Evolutionary conservation across 1,139 yeast species (phyloP).

Genomic region (Insectozyma bohioensis): DNA sequence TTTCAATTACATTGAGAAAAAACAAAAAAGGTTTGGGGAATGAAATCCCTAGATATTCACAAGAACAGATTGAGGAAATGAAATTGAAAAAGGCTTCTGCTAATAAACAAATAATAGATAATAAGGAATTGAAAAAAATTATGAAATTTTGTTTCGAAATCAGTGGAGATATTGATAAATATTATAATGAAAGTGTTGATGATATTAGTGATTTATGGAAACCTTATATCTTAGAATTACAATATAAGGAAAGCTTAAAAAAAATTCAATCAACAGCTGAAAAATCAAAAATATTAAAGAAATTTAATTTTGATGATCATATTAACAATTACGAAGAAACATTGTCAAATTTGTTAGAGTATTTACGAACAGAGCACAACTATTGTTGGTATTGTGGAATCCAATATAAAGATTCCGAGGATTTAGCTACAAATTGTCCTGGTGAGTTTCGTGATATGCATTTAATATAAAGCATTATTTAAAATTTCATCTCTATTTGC

Average conservation of each 20-base stretch:
- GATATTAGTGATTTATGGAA: slow-evolving; percentile 26
- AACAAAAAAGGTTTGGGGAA: slow-evolving; percentile 15
- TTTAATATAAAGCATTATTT: slow-evolving; percentile 11
- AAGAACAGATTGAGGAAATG: slow-evolving; percentile 4
- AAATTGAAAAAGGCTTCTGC: slow-evolving; percentile 1
- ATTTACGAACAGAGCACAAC: slow-evolving; percentile 20
- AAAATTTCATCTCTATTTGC: slow-evolving; percentile 17
- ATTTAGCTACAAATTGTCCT: slow-evolving; percentile 21
- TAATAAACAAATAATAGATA: slow-evolving; percentile 2
- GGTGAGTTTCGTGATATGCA: slow-evolving; percentile 18
- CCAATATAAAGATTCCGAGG: slow-evolving; percentile 14
- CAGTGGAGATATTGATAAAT: slow-evolving; percentile 25
- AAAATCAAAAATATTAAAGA: background rate
- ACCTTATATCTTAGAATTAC: slow-evolving; percentile 16
- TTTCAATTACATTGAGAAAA: slow-evolving; percentile 12
- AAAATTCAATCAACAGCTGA: slow-evolving; percentile 3
- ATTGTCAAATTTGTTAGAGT: slow-evolving; percentile 14
- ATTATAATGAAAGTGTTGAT: slow-evolving; percentile 9
- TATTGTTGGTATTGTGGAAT: slow-evolving; percentile 36
- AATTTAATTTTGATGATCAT: slow-evolving; percentile 1
- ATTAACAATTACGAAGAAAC: slow-evolving; percentile 6
- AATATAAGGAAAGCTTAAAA: background rate
- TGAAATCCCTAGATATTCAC: slow-evolving; percentile 1
- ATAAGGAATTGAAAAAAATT: slow-evolving; percentile 13
- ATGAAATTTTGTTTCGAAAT: slow-evolving; percentile 27